Evolutionary conservation across 2,329 filamentous ascomycete genomes (phyloP), one percentile per base, ranked within the genome.

Genomic region (Cercospora sp.): DNA sequence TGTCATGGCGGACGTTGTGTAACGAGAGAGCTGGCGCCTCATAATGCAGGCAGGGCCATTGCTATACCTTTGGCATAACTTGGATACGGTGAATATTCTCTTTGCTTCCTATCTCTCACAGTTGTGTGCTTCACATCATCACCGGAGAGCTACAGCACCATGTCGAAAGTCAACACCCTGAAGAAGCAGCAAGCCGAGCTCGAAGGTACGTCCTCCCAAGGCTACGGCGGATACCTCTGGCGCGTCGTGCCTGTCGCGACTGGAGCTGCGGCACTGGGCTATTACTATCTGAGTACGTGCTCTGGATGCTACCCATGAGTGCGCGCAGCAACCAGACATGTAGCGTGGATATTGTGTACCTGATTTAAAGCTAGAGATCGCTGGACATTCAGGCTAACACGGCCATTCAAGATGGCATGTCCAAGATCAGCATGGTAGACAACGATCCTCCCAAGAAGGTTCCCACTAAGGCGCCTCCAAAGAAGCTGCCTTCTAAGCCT

Each of bases 171-270:
- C 26, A 76, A 79, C 33, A 74, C 80, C 10, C 72, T 81, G 59
- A 81, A 81, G 74, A 76, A 81, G 72, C 80, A 81, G 71, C 80
- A 80, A 65, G 77, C 75, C 67, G 78, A 77, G 20, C 76, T 82
- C 39, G 77, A 81, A 75, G 76, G 81, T 81, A 73, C 66, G 78
- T 70, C 42, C 8, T 55, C 20, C 23, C 13, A 62, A 30, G 48
- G n/a, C 60, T 59, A 57, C 42, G 45, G 61, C 45, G 39, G 60
- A 23, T 60, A 39, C 60, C 53, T 62, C 13, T 67, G 51, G 60
- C 59, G 58, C 31, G 33, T 39, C 10, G 45, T 55, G 48, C 65
- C 66, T 30, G 42, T 63, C 33, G 65, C 59, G 57, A 48, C 61
- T 20, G 36, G 23, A 63, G 58, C 60, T 67, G 65, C 69, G 51